phyloP scores from a whole-genome alignment of 2,329 filamentous ascomycete species.

The Sporothrix inflata region DNA sequence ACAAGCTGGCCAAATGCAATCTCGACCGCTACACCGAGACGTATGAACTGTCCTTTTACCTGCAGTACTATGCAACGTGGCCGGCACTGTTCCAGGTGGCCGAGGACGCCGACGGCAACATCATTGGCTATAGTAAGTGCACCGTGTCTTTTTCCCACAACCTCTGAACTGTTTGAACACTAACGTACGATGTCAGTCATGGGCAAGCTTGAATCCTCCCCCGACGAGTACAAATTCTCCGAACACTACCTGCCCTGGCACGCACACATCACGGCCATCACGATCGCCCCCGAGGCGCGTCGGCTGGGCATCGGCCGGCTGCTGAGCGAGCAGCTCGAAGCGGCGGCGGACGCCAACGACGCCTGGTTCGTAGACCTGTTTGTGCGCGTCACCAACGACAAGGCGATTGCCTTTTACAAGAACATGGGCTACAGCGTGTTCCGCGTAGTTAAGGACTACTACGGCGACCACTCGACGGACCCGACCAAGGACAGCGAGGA shows the following conservation, averaged over 20 bases:
- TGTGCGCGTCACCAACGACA: slow-evolving; percentile 83
- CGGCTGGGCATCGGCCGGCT: slow-evolving; percentile 85
- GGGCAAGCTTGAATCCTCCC: slow-evolving; percentile 92
- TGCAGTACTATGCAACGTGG: slow-evolving; percentile 95
- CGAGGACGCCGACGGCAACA: slow-evolving; percentile 81
- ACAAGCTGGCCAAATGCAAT: slow-evolving; percentile 91
- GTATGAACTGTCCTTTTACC: slow-evolving; percentile 93
- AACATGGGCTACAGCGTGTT: slow-evolving; percentile 92
- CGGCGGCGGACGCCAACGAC: slow-evolving; percentile 77
- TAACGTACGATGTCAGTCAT: slow-evolving; percentile 65
- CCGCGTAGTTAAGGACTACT: slow-evolving; percentile 87
- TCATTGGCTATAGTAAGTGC: slow-evolving; percentile 86
- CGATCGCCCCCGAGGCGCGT: slow-evolving; percentile 83
- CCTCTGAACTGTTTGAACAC: not conserved
- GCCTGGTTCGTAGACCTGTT: slow-evolving; percentile 97
- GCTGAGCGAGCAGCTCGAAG: slow-evolving; percentile 79
- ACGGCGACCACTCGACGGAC: slow-evolving; percentile 77
- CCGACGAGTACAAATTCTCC: slow-evolving; percentile 72
- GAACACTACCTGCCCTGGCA: slow-evolving; percentile 98
- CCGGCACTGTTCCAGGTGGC: slow-evolving; percentile 92
- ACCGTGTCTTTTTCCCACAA: not conserved
- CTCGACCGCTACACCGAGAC: slow-evolving; percentile 97
- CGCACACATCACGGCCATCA: slow-evolving; percentile 94
- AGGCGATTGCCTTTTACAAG: slow-evolving; percentile 86
- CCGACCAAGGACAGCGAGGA: slow-evolving; percentile 72